These are phyloP conservation scores for Orbilia brochopaga DNA, from an alignment of 2,329 filamentous ascomycete genomes.

Conservation along the genomic window DNA sequence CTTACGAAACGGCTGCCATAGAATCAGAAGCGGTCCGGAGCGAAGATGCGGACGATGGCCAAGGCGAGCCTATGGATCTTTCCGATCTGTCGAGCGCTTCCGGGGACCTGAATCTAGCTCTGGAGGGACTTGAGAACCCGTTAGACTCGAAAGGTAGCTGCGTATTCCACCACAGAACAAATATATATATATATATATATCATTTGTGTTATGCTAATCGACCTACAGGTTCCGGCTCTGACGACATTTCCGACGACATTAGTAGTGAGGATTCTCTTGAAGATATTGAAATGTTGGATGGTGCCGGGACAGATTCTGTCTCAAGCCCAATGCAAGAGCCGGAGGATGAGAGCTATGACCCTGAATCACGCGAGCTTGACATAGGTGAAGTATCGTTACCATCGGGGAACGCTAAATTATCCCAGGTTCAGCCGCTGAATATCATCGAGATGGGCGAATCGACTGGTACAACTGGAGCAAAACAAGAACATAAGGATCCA, in stretches of 20 bases:
- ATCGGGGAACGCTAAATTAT: conserved; percentile 55
- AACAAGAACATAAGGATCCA: conserved; percentile 10
- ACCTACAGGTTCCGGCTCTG: conserved; percentile 17
- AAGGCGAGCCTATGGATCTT: conserved; percentile 39
- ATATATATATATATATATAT: no score
- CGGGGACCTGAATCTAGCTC: conserved; percentile 8
- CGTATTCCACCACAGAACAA: background rate
- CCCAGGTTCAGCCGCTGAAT: conserved; percentile 54
- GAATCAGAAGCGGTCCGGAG: conserved; percentile 5
- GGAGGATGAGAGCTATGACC: conserved; percentile 33
- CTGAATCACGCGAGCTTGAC: conserved; percentile 23
- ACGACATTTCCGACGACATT: conserved; percentile 18
- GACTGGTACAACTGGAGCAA: conserved; percentile 54
- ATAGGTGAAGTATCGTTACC: conserved; percentile 34
- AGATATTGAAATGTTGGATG: conserved; percentile 33
- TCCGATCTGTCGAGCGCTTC: conserved; percentile 22
- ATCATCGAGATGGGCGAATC: conserved; percentile 27
- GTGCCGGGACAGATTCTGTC: conserved; percentile 15
- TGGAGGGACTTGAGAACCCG: no score
- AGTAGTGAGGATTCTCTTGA: conserved; percentile 23
- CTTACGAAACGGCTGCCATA: conserved; percentile 21
- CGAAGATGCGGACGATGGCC: conserved; percentile 15
- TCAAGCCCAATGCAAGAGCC: conserved; percentile 22
- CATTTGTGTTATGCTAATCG: conserved; percentile 28
- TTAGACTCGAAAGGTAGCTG: conserved; percentile 22